Evolutionary conservation across 2,329 filamentous ascomycete genomes (phyloP).

Genomic region (Lachnellula occidentalis): DNA sequence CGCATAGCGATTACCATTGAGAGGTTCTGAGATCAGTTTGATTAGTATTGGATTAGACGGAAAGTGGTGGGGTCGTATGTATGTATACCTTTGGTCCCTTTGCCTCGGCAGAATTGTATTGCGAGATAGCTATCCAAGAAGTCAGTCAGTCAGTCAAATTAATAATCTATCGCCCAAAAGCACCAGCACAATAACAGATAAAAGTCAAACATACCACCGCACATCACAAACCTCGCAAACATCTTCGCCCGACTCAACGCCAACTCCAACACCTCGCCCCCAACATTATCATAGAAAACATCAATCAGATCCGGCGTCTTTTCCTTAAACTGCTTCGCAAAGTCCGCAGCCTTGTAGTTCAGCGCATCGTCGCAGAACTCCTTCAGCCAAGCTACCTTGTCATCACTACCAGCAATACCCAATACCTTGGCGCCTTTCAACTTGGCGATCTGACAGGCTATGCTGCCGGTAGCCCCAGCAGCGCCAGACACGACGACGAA

Average conservation of each 20-base stretch:
- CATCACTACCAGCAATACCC: constrained; percentile 59
- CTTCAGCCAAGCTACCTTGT: constrained; percentile 62
- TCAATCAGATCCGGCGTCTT: constrained; percentile 58
- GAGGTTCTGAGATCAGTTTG: constrained; percentile 38
- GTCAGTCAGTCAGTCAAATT: not conserved
- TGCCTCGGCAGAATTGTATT: constrained; percentile 57
- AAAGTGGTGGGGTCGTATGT: too few species aligned
- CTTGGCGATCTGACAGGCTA: constrained; percentile 75
- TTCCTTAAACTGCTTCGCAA: constrained; percentile 52
- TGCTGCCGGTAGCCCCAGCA: constrained; percentile 70
- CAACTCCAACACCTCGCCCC: constrained; percentile 64
- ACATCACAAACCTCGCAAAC: constrained; percentile 63
- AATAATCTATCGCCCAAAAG: not conserved
- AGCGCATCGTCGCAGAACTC: constrained; percentile 62
- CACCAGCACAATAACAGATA: too few species aligned
- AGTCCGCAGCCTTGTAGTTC: constrained; percentile 64
- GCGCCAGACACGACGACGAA: constrained; percentile 74
- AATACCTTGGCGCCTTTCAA: constrained; percentile 58
- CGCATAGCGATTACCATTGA: constrained; percentile 48
- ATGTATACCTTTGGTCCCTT: constrained; percentile 46
- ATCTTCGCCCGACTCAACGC: constrained; percentile 58
- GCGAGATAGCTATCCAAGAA: constrained; percentile 45
- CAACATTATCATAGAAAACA: constrained; percentile 71
- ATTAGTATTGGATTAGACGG: constrained; percentile 5
- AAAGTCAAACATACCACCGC: constrained; percentile 43